Conservation (phyloP, 2,329 filamentous ascomycete genomes). For the Epichloe glyceriae region DNA sequence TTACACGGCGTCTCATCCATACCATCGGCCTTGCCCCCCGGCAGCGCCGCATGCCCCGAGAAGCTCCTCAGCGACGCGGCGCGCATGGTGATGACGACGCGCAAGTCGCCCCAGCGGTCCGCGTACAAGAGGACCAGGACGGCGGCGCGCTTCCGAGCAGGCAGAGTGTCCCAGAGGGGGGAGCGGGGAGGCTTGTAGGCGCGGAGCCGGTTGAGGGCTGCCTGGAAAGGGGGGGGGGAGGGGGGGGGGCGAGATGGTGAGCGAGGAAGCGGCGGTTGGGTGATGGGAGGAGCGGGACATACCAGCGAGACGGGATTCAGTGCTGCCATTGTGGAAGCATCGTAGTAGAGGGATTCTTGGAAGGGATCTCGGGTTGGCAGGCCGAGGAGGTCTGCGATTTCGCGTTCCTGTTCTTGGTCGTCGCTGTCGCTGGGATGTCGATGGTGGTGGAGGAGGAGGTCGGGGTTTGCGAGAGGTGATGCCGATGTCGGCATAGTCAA, state of each 20-base stretch:
- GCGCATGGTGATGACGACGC: slow-evolving; percentile 57
- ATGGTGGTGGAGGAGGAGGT: background rate
- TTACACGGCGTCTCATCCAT: slow-evolving; percentile 47
- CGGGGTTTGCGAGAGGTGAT: background rate
- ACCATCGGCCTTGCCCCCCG: slow-evolving; percentile 59
- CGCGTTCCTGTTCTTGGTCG: background rate
- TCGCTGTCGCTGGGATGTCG: background rate
- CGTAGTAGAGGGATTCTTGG: slow-evolving; percentile 40
- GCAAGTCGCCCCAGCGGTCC: slow-evolving; percentile 66
- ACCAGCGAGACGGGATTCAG: slow-evolving; percentile 42
- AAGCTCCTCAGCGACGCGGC: slow-evolving; percentile 50
- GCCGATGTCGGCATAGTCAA: background rate
- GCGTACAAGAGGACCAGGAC: slow-evolving; percentile 83
- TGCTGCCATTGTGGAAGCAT: slow-evolving; percentile 43
- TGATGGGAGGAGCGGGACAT: slow-evolving; percentile 18
- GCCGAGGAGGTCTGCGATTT: background rate
- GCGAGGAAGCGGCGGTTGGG: background rate
- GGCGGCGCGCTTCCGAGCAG: slow-evolving; percentile 60
- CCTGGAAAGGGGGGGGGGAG: slow-evolving; percentile 21
- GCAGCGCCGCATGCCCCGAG: slow-evolving; percentile 79
- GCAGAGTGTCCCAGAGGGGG: slow-evolving; percentile 47
- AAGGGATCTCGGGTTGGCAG: background rate
- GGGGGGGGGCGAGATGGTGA: too few species aligned
- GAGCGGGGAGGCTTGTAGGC: slow-evolving; percentile 49
- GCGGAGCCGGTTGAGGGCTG: slow-evolving; percentile 46